Conservation (phyloP, 805 yeast species). For the Ogataea thermomethanolica region DNA sequence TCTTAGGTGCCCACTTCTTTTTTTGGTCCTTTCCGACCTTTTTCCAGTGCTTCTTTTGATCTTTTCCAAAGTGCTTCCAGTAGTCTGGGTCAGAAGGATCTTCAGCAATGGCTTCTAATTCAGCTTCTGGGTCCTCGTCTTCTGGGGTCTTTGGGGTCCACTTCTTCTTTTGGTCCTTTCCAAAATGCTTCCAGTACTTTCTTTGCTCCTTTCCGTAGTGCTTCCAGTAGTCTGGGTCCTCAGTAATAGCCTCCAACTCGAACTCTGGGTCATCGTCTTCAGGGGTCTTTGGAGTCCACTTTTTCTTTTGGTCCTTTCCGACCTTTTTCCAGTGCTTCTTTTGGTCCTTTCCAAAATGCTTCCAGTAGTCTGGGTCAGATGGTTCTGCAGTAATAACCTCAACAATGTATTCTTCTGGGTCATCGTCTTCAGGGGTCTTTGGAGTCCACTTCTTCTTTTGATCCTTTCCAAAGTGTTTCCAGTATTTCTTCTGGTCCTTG, state of each 20-base stretch:
- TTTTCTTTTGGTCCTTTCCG: slow-evolving; percentile 5
- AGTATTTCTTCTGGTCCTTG: slow-evolving; percentile 26
- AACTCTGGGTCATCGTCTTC: neutral
- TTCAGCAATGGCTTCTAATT: slow-evolving; percentile 4
- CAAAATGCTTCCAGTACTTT: slow-evolving; percentile 25
- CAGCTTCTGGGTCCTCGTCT: slow-evolving; percentile 14
- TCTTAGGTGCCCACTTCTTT: neutral
- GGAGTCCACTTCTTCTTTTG: slow-evolving; percentile 9
- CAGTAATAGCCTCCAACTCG: slow-evolving; percentile 4
- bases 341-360: slow-evolving; percentile 21
- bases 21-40: slow-evolving; percentile 6
- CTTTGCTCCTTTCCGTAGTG: slow-evolving; percentile 24
- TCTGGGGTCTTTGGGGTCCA: slow-evolving; percentile 16
- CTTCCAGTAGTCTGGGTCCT: slow-evolving; percentile 23
- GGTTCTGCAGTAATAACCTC: slow-evolving; percentile 3
- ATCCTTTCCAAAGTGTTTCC: slow-evolving; percentile 17
- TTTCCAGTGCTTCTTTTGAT: slow-evolving; percentile 28
- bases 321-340: slow-evolving; percentile 26
- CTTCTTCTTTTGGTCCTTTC: slow-evolving; percentile 27
- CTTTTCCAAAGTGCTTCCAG: slow-evolving; percentile 24
- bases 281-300: slow-evolving; percentile 8
- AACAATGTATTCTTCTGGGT: slow-evolving; percentile 6
- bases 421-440: slow-evolving; percentile 15
- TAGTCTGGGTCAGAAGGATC: slow-evolving; percentile 15
- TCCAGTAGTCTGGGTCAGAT: slow-evolving; percentile 22